These are phyloP conservation scores for Phoma herbarum DNA, from an alignment of 2,329 filamentous ascomycete species.

Conservation along the genomic window DNA sequence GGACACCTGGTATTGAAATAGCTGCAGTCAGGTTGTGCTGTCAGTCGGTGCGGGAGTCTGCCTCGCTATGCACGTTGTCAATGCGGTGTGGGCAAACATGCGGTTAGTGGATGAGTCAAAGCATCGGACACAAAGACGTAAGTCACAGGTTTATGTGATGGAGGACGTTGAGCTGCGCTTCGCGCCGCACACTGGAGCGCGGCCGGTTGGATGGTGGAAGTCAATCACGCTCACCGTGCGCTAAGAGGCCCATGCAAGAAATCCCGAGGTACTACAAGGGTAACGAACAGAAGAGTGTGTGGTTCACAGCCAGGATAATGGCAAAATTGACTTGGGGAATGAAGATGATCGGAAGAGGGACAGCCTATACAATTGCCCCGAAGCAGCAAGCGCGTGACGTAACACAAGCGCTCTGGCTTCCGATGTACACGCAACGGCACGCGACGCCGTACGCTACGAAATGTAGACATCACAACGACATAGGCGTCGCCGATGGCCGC, in stretches of 20 bases:
- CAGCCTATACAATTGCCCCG: slow-evolving; percentile 8
- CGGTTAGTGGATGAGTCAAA: not conserved
- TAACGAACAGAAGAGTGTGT: not conserved
- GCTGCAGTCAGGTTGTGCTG: not conserved
- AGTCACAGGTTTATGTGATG: not conserved
- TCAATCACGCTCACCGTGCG: not conserved
- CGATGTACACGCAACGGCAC: slow-evolving; percentile 15
- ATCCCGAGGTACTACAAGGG: not conserved
- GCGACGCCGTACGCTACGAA: slow-evolving; percentile 11
- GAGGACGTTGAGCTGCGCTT: not conserved
- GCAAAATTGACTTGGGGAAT: not conserved
- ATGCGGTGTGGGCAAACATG: not conserved
- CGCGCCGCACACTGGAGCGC: not conserved
- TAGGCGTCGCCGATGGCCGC: slow-evolving; percentile 16
- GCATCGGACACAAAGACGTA: not conserved
- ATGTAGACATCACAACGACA: slow-evolving; percentile 15
- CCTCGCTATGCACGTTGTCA: not conserved
- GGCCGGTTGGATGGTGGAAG: not conserved
- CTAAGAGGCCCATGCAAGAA: not conserved
- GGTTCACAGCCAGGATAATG: not conserved
- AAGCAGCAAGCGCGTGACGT: slow-evolving; percentile 20
- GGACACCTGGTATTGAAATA: not conserved
- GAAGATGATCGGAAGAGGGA: slow-evolving; percentile 11
- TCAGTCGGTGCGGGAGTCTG: not conserved
- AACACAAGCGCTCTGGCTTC: slow-evolving; percentile 1